Evolutionary conservation across 108 stramenopile genomes (phyloP), one percentile per base, ranked within the genome.

Genomic region (Skeletonema menzelii): DNA sequence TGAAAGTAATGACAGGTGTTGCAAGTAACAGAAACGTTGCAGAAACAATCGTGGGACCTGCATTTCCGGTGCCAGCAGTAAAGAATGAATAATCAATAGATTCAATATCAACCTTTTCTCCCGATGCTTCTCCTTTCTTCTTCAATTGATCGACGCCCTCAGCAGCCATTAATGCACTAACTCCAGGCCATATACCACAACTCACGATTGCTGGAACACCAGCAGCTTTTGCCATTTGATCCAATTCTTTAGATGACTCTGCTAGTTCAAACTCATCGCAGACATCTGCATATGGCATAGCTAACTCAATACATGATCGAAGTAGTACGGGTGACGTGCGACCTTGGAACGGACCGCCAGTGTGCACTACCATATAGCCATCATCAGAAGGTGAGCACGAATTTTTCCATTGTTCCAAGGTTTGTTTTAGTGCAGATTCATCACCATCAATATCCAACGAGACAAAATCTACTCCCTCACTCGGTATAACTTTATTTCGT

Each of bases 271-370:
- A 88, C 46, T 95, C 94, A 62, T 95, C 94, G 65, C 94, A 95
- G 17, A 95, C 94, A 72, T 95, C 94, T 2, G 89, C 83, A 67
- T 95, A 95, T 13, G 86, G 85, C 58, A 91, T 76, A 0, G 60
- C 47, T 5, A 69, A 13, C 17, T 62, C 56, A n/a, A 89, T 63
- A 60, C 87, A 84, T 8, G 83, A 70, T 26, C 77, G 69, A 3
- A 93, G 61, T 2, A 95, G 71, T 32, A 78, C 75, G 17, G 87
- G 79, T 7, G 76, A 55, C 24, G 68, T 67, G 20, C 87, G 77
- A 10, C 88, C 87, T 65, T 95, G 94, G 74, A 95, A 95, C 8
- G 94, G 94, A 8, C 94, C 94, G 1, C 91, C 94, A 2, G 91
- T 93, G 75, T 95, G 90, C 0, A 95, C 85, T 26, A 91, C 88